Percentiles rank a stretch among this genome's conserved stretches.
These are phyloP conservation scores for Entomortierella chlamydospora DNA, from an alignment of 192 early-diverging fungal genomes.

Conservation along the genomic window DNA sequence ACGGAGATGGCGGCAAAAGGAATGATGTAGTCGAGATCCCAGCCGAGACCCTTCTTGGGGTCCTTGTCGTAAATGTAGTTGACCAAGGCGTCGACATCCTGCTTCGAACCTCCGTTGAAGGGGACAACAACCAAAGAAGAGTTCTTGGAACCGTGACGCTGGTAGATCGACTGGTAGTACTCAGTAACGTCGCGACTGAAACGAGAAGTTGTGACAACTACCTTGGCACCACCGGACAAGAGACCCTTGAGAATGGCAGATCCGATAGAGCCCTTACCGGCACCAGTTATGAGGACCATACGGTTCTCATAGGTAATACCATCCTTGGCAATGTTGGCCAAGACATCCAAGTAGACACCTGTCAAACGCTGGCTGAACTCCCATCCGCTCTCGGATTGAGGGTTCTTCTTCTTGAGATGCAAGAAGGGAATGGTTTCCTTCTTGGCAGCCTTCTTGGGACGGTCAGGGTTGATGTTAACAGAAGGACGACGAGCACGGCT, in stretches of 20 bases:
- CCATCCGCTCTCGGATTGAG: slow-evolving; percentile 80
- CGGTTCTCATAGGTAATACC: slow-evolving; percentile 90
- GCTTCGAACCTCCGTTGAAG: slow-evolving; percentile 92
- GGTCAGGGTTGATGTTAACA: slow-evolving; percentile 56
- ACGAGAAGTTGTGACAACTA: slow-evolving; percentile 92
- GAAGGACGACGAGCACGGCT: slow-evolving; percentile 64
- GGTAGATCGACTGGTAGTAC: slow-evolving; percentile 91
- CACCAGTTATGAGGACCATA: slow-evolving; percentile 90
- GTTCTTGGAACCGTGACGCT: slow-evolving; percentile 88
- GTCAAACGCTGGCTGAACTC: slow-evolving; percentile 85
- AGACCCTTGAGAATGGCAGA: slow-evolving; percentile 85
- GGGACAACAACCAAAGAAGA: slow-evolving; percentile 89
- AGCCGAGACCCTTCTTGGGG: slow-evolving; percentile 79
- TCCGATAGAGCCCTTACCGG: slow-evolving; percentile 91
- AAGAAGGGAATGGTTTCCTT: slow-evolving; percentile 82
- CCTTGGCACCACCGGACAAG: slow-evolving; percentile 87
- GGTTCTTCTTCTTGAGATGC: slow-evolving; percentile 78
- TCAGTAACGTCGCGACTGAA: slow-evolving; percentile 83
- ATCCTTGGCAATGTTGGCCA: slow-evolving; percentile 81
- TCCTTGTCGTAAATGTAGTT: slow-evolving; percentile 89
- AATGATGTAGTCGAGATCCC: slow-evolving; percentile 95
- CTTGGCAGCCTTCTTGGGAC: slow-evolving; percentile 64
- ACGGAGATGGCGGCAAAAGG: slow-evolving; percentile 96
- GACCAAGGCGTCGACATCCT: slow-evolving; percentile 84
- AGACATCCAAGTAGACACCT: slow-evolving; percentile 83